Base-by-base conservation (phyloP, 108 stramenopile genomes). In the Parmales sp. region DNA sequence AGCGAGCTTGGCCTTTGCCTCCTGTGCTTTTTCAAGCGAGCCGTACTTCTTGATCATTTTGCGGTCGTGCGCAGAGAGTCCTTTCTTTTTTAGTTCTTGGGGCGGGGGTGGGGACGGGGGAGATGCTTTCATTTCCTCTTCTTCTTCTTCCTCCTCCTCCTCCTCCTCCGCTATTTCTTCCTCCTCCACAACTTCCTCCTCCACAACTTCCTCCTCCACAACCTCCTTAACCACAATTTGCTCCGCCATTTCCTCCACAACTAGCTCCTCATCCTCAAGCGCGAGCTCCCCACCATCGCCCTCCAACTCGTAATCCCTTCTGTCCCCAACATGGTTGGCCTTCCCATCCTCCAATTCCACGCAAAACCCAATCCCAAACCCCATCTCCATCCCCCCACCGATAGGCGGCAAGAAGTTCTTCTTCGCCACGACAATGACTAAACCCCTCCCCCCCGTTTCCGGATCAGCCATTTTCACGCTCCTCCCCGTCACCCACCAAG, bases 351-450 rank as follows among this genome's bases (percentile, higher is more conserved):
- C 81, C 34, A 75, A 73, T 63, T 82, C 82, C 65, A 98, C 68
- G 64, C 89, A 86, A 75, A 97, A 98, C 16, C 95, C 65, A 16
- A 98, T 76, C 9, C 83, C 95, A 39, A 95, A 63, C 39, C 95
- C 95, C 92, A 98, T 90, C 80, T 97, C 98, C 64, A 98, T 79
- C 37, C 85, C 77, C 18, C 78, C 41, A 16, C 41, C 11, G n/a
- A n/a, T 75, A 0, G 94, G 89, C 0, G 91, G 94, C 20, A 98
- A 72, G 71, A 84, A 94, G 74, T 95, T 95, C 82, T 96, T 97
- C 76, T 88, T 90, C 2, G 95, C 98, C 29, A 93, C 83, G 74
- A 98, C 86, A 94, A 96, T 95, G 74, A 97, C 41, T 43, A 43
- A 8, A 8, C 41, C 16, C 41, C 41, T 43, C 41, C 41, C 41